These are phyloP conservation scores for Castanea sativa DNA, from an alignment of 306 rosid genomes.

Conservation along the genomic window DNA sequence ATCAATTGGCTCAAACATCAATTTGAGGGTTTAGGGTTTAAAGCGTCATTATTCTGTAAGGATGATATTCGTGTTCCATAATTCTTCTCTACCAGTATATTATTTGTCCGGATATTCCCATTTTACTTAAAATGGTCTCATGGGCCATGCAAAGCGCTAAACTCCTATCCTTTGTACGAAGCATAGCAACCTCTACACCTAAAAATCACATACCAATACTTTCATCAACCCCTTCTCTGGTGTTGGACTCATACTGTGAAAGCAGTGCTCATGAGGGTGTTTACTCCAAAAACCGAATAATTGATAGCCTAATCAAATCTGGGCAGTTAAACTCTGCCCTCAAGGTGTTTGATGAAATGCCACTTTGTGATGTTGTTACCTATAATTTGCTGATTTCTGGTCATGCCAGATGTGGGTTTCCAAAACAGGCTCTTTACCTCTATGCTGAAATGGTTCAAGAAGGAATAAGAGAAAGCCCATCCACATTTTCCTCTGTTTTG, in stretches of 20 bases:
- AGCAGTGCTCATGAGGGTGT: conserved; percentile 21
- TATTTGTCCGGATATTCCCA: conserved; percentile 9
- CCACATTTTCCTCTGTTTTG: conserved; percentile 56
- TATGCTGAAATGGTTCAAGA: conserved; percentile 55
- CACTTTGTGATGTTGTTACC: conserved; percentile 58
- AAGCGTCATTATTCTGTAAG: background rate
- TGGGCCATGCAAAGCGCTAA: conserved; percentile 25
- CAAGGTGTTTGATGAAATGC: conserved; percentile 51
- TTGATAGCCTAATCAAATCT: conserved; percentile 36
- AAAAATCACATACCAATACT: background rate
- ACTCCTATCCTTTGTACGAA: conserved; percentile 19
- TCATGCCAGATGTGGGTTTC: conserved; percentile 30
- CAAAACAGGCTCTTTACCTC: conserved; percentile 40
- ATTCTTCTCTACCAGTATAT: background rate
- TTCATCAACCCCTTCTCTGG: conserved; percentile 19
- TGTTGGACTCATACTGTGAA: conserved; percentile 16
- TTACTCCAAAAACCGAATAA: conserved; percentile 47
- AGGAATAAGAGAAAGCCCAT: conserved; percentile 52
- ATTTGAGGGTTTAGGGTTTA: background rate
- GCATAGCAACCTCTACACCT: conserved; percentile 17
- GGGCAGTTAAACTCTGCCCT: conserved; percentile 47
- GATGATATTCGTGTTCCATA: background rate
- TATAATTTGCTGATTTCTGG: conserved; percentile 70
- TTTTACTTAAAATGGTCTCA: conserved; percentile 10
- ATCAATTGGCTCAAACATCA: background rate